phyloP scores from a whole-genome alignment of 768 basidiomycete genomes.

The Trametes gibbosa region DNA sequence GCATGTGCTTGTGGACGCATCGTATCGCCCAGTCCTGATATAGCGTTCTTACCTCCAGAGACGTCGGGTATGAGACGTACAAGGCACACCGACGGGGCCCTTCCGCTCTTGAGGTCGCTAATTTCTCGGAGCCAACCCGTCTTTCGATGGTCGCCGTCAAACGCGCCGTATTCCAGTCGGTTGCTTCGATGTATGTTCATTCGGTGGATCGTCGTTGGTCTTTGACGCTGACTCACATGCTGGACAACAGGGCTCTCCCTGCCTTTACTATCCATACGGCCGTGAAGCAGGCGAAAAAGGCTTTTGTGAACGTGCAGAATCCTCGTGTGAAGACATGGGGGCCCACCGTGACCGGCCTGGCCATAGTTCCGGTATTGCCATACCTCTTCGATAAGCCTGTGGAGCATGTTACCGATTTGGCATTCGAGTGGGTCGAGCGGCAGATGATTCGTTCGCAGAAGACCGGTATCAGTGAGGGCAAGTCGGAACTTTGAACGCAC shows the following conservation, averaged over 20 bases:
- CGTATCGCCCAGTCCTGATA: background rate
- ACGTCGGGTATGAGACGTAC: constrained; percentile 80
- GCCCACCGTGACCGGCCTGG: constrained; percentile 70
- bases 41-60: constrained; percentile 34
- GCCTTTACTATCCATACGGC: constrained; percentile 85
- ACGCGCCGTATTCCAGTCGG: constrained; percentile 75
- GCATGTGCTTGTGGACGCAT: background rate
- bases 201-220: constrained; percentile 8
- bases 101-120: constrained; percentile 58
- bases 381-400: constrained; percentile 81
- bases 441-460: constrained; percentile 44
- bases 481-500: constrained; percentile 17
- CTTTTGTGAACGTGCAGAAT: constrained; percentile 58
- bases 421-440: constrained; percentile 69
- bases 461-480: constrained; percentile 31
- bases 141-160: constrained; percentile 70
- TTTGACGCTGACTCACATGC: background rate
- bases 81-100: constrained; percentile 72
- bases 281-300: constrained; percentile 69
- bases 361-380: constrained; percentile 70
- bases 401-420: constrained; percentile 62
- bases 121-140: constrained; percentile 69
- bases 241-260: constrained; percentile 61
- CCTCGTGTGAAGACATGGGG: constrained; percentile 68
- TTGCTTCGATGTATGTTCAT: constrained; percentile 71